Evolutionary conservation across 345 rosid species (phyloP).

Genomic region (Psidium friedrichsthalianum): DNA sequence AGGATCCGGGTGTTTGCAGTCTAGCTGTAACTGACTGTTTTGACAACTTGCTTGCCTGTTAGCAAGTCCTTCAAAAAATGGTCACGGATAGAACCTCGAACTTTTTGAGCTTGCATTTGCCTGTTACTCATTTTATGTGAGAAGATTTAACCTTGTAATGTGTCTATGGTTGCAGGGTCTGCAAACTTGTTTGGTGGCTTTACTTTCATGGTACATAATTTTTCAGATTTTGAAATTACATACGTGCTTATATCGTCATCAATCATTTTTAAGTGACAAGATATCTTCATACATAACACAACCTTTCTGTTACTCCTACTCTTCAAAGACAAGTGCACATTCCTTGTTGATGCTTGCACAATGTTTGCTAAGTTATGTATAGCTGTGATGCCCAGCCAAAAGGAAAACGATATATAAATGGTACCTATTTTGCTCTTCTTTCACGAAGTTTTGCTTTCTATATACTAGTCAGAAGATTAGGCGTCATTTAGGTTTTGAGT

Average conservation of each 20-base stretch:
- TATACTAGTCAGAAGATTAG: background rate
- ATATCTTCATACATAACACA: background rate
- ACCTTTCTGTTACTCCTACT: background rate
- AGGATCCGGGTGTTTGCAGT: background rate
- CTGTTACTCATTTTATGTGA: conserved; percentile 2
- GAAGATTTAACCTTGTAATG: conserved; percentile 6
- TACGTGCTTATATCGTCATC: background rate
- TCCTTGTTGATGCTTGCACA: background rate
- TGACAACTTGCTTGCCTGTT: background rate
- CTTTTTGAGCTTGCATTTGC: background rate
- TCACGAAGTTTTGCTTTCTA: background rate
- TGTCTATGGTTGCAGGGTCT: conserved; percentile 60
- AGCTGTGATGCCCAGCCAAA: background rate
- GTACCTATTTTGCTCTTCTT: background rate
- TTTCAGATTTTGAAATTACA: background rate
- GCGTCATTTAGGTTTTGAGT: background rate
- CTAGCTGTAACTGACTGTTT: background rate
- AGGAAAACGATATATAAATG: background rate
- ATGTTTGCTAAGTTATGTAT: background rate
- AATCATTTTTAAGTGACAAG: background rate
- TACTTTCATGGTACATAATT: conserved; percentile 67
- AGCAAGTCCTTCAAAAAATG: background rate
- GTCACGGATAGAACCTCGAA: background rate
- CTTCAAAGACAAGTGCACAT: background rate
- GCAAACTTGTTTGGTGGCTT: conserved; percentile 87